phyloP scores from a whole-genome alignment of 352 stramenopile genomes.

The Phytophthora pluvialis region DNA sequence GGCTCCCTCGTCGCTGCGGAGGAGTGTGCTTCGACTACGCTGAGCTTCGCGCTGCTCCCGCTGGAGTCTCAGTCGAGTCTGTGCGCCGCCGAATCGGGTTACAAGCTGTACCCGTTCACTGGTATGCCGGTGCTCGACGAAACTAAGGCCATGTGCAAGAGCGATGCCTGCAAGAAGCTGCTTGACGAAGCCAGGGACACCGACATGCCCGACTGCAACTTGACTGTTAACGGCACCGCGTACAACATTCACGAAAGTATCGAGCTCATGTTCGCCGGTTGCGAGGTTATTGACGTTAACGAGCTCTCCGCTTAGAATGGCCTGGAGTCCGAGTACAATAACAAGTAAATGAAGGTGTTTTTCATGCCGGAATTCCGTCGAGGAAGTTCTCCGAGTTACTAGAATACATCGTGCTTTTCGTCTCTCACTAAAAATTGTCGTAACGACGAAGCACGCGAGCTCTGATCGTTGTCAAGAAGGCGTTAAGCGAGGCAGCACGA shows the following conservation, averaged over 20 bases:
- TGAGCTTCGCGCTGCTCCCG: slow-evolving; percentile 42
- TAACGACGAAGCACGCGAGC: neutral
- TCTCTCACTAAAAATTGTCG: slow-evolving; percentile 1
- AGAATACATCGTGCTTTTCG: too few species aligned
- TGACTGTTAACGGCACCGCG: slow-evolving; percentile 35
- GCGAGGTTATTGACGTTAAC: slow-evolving; percentile 32
- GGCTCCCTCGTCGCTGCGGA: slow-evolving; percentile 22
- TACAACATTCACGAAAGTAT: slow-evolving; percentile 49
- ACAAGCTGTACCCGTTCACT: slow-evolving; percentile 46
- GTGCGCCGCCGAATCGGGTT: slow-evolving; percentile 34
- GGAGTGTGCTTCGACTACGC: slow-evolving; percentile 36
- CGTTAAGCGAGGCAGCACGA: too few species aligned
- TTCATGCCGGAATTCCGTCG: too few species aligned
- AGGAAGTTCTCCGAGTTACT: too few species aligned
- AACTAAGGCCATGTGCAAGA: slow-evolving; percentile 38
- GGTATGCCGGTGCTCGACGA: slow-evolving; percentile 40
- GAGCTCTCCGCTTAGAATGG: slow-evolving; percentile 20
- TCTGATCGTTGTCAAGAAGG: neutral
- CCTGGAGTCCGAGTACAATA: too few species aligned
- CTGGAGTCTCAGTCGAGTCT: slow-evolving; percentile 34
- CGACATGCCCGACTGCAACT: slow-evolving; percentile 39
- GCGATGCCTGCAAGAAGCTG: slow-evolving; percentile 34
- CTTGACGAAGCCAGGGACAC: slow-evolving; percentile 31
- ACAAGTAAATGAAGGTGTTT: neutral
- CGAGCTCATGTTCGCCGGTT: slow-evolving; percentile 33